These are phyloP conservation scores for Tetrapisispora fleetii DNA, from an alignment of 805 yeast genomes.

Conservation along the genomic window DNA sequence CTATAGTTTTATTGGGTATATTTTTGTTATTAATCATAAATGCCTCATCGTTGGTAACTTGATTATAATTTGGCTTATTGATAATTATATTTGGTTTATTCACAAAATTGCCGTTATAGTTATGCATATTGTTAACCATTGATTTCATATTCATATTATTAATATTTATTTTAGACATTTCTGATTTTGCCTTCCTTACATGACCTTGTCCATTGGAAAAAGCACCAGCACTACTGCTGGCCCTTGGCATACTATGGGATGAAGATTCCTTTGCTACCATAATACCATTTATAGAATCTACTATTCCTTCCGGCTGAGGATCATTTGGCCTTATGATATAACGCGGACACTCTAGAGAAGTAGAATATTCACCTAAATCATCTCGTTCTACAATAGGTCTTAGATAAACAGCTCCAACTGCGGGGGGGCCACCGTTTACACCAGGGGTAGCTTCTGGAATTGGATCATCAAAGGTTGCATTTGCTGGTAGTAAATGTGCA, in stretches of 20 bases:
- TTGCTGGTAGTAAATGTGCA: constrained; percentile 61
- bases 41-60: neutral
- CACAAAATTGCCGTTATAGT: neutral
- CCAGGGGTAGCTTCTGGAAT: constrained; percentile 78
- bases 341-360: constrained; percentile 38
- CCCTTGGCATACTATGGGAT: constrained; percentile 16
- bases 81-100: neutral
- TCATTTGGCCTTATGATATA: constrained; percentile 37
- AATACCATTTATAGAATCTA: constrained; percentile 28
- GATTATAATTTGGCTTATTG: neutral
- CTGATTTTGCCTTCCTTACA: neutral
- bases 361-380: constrained; percentile 67
- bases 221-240: constrained; percentile 13
- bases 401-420: constrained; percentile 81
- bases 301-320: constrained; percentile 28
- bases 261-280: constrained; percentile 12
- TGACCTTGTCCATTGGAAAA: constrained; percentile 12
- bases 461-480: constrained; percentile 64
- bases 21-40: neutral
- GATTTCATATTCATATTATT: neutral
- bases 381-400: constrained; percentile 69
- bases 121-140: neutral
- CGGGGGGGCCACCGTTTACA: constrained; percentile 80
- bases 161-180: neutral
- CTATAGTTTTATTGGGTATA: neutral